Evolutionary conservation across 768 basidiomycete genomes (phyloP), one percentile per base, ranked within the genome.

Genomic region (Lyophyllum shimeji): DNA sequence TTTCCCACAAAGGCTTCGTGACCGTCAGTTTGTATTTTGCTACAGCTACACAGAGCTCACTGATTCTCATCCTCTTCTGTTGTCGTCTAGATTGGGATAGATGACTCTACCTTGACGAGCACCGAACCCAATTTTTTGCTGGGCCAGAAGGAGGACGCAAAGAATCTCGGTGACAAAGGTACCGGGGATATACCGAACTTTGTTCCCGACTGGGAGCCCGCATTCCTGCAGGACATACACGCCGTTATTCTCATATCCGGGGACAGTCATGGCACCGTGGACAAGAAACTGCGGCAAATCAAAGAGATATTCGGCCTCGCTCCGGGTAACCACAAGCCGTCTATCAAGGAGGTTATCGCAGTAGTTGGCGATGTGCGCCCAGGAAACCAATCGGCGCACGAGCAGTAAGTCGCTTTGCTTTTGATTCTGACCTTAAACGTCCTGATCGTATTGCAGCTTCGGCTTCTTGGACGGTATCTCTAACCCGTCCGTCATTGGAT

Each of bases 381-480:
- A 17, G 78, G 74, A 2, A 60, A 69, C 0, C 63, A 74, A 34
- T 63, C 70, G 27, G 82, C 72, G 25, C 78, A 80, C 55, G 81
- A 84, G 65, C 81, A 82, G 72, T 74, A 62, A 66, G 71, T 64
- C 15, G 34, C 7, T 17, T 9, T 29, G 29, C 29, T 29, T 29
- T 9, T 29, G 29, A 29, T 9, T 4, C 9, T 9, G 29, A 9
- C 29, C 29, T 29, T 29, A 29, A n/a, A n/a, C n/a, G n/a, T 29
- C 29, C 29, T 29, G 5, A 29, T 29, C 29, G 29, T 29, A 5
- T 29, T 29, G 4, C 52, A 79, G 77, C 60, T 83, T 83, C 53
- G 82, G 82, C 2, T 83, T 73, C 64, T 58, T 75, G 58, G 82
- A 83, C 60, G 79, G 81, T 0, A 74, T 83, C 34, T 79, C 81